Conservation (phyloP, 1,139 yeast species). For the Sugiyamaella sp. region DNA sequence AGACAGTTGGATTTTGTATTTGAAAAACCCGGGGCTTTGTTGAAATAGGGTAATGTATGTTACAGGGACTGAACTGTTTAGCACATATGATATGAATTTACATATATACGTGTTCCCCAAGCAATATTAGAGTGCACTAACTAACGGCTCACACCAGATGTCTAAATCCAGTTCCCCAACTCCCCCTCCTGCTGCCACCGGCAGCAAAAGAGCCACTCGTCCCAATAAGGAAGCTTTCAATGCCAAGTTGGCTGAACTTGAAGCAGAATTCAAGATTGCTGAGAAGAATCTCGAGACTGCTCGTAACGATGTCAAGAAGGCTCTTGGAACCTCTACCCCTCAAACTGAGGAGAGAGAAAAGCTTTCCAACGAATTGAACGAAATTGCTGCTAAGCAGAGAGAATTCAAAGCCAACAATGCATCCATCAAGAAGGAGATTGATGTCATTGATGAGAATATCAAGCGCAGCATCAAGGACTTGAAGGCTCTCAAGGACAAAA, state of each 20-base stretch:
- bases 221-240: slow-evolving; percentile 56
- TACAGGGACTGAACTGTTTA: too few species aligned
- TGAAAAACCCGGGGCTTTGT: neutral
- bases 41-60: neutral
- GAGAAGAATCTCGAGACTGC: slow-evolving; percentile 49
- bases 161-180: slow-evolving; percentile 12
- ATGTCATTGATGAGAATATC: slow-evolving; percentile 66
- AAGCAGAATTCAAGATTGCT: slow-evolving; percentile 70
- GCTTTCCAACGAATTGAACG: slow-evolving; percentile 66
- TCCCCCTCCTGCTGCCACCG: slow-evolving; percentile 21
- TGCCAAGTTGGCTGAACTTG: slow-evolving; percentile 61
- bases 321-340: slow-evolving; percentile 37
- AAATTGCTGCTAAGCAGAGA: slow-evolving; percentile 67
- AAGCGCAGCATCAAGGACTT: slow-evolving; percentile 80
- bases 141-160: neutral
- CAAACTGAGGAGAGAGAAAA: slow-evolving; percentile 58
- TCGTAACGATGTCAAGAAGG: slow-evolving; percentile 34
- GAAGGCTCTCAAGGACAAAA: slow-evolving; percentile 67
- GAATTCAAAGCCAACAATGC: slow-evolving; percentile 71
- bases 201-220: slow-evolving; percentile 35
- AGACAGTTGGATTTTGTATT: slow-evolving; percentile 3
- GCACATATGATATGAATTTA: too few species aligned
- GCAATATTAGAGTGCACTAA: neutral
- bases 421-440: slow-evolving; percentile 70
- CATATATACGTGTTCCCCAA: neutral